Evolutionary conservation across 441 rosid genomes (phyloP).

Genomic region (Eruca vesicaria): DNA sequence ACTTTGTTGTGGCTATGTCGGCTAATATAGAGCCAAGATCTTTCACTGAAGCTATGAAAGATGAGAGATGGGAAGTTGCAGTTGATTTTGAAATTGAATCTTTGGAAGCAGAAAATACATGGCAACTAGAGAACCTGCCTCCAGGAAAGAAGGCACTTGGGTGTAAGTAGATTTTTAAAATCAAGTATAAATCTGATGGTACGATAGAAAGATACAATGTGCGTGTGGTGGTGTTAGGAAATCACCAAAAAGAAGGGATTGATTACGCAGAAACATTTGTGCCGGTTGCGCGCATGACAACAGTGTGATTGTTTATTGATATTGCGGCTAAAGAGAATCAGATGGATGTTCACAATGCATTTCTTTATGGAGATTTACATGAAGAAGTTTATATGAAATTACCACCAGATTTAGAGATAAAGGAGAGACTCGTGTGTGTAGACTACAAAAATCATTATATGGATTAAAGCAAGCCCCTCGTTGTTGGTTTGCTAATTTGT

Average conservation of each 20-base stretch:
- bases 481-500: background rate
- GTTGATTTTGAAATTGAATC: background rate
- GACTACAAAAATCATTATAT: background rate
- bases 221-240: background rate
- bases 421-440: background rate
- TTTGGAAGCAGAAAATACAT: background rate
- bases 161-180: background rate
- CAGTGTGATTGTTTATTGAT: background rate
- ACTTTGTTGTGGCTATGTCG: background rate
- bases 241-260: background rate
- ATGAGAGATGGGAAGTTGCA: background rate
- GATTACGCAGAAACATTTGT: background rate
- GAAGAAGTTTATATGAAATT: no score
- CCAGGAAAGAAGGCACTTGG: background rate
- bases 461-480: background rate
- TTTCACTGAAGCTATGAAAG: background rate
- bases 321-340: background rate
- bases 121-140: background rate
- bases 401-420: no score
- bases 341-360: background rate
- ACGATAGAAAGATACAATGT: background rate
- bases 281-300: background rate
- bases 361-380: no score
- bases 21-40: background rate
- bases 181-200: background rate